These are phyloP conservation scores for Globisporangium alternatum DNA, from an alignment of 352 stramenopile species.

Conservation along the genomic window DNA sequence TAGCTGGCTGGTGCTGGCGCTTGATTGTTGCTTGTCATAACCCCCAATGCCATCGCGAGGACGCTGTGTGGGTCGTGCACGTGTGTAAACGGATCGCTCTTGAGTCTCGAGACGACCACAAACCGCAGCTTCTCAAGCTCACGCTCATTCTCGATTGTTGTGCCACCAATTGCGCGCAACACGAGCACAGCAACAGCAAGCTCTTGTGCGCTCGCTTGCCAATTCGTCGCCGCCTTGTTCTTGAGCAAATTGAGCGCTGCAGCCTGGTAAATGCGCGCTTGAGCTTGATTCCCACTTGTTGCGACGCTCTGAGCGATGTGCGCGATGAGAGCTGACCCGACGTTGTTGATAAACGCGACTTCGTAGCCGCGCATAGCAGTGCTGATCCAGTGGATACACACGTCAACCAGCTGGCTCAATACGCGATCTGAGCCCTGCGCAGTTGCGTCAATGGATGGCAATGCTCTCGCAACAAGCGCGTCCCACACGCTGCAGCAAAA, in stretches of 20 bases:
- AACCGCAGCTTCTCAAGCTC: slow-evolving; percentile 22
- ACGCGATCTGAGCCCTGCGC: background rate
- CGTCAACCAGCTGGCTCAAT: slow-evolving; percentile 16
- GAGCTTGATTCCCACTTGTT: background rate
- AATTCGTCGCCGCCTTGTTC: background rate
- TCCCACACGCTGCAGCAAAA: slow-evolving; percentile 10
- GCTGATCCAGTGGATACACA: slow-evolving; percentile 30
- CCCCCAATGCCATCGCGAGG: slow-evolving; percentile 25
- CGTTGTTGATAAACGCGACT: slow-evolving; percentile 29
- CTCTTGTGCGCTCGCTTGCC: slow-evolving; percentile 8
- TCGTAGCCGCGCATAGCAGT: slow-evolving; percentile 34
- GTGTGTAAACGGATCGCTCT: slow-evolving; percentile 20
- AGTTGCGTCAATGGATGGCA: background rate
- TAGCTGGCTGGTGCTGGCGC: background rate
- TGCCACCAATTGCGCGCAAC: slow-evolving; percentile 17
- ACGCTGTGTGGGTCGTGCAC: slow-evolving; percentile 18
- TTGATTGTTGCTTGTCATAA: slow-evolving; percentile 3
- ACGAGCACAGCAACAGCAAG: slow-evolving; percentile 23
- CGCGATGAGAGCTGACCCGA: slow-evolving; percentile 20
- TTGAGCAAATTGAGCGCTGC: background rate
- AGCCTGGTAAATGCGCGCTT: background rate
- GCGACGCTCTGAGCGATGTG: slow-evolving; percentile 15
- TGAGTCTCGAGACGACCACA: slow-evolving; percentile 21
- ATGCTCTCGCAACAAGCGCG: slow-evolving; percentile 1
- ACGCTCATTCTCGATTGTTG: slow-evolving; percentile 2